Evolutionary conservation across 306 rosid genomes (phyloP).

Genomic region (Sesbania bispinosa): DNA sequence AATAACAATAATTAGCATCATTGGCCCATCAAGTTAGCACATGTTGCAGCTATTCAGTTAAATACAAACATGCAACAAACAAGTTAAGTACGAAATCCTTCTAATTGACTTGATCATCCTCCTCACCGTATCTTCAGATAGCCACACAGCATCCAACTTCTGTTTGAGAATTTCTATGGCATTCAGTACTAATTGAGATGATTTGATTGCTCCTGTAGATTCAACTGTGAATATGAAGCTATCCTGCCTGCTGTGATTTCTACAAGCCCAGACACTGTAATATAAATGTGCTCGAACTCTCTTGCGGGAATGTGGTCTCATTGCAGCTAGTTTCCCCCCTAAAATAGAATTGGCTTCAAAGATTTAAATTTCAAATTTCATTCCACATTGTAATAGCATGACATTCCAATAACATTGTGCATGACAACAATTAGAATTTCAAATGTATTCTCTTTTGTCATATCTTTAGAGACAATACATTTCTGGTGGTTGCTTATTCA

Average conservation of each 20-base stretch:
- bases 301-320: no score
- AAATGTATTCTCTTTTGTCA: no score
- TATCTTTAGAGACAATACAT: no score
- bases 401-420: no score
- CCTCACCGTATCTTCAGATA: conserved; percentile 95
- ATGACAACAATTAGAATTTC: no score
- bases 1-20: conserved; percentile 14
- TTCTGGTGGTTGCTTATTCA: neutral
- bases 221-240: conserved; percentile 91
- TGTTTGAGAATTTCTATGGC: conserved; percentile 93
- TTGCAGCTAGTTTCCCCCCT: no score
- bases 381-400: no score
- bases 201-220: conserved; percentile 86
- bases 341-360: no score
- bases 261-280: conserved; percentile 82
- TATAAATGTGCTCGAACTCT: no score
- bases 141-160: conserved; percentile 90
- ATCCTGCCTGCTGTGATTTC: conserved; percentile 83
- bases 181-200: conserved; percentile 78
- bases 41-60: conserved; percentile 26
- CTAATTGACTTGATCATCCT: conserved; percentile 45
- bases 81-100: no score
- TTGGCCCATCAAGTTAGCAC: conserved; percentile 9
- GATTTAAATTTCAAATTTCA: no score
- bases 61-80: no score